These are phyloP conservation scores for Neoascochyta sp. DNA, from an alignment of 2,329 filamentous ascomycete genomes.

Conservation along the genomic window DNA sequence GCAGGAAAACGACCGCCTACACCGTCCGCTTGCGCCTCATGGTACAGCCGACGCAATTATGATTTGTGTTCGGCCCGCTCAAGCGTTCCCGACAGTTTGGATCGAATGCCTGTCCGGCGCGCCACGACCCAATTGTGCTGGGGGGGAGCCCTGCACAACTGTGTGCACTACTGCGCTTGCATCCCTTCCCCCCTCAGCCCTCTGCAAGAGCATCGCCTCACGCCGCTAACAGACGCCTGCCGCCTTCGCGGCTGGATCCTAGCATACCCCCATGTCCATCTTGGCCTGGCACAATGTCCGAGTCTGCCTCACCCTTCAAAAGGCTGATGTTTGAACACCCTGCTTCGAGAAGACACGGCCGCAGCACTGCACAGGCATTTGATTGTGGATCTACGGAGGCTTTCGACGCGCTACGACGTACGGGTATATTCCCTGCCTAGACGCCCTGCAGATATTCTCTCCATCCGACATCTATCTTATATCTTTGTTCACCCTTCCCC, in stretches of 20 bases:
- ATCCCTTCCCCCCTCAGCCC: constrained; percentile 19
- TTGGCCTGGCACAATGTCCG: constrained; percentile 31
- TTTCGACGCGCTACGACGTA: constrained; percentile 17
- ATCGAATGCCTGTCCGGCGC: constrained; percentile 17
- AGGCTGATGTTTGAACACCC: constrained; percentile 27
- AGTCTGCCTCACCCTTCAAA: constrained; percentile 38
- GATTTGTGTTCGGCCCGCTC: constrained; percentile 35
- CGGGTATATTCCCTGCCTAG: constrained; percentile 31
- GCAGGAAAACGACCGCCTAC: constrained; percentile 15
- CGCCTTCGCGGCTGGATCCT: constrained; percentile 30
- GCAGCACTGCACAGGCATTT: constrained; percentile 27
- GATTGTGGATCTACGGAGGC: constrained; percentile 19
- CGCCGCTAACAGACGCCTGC: constrained; percentile 37
- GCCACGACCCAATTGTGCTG: constrained; percentile 16
- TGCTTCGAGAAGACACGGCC: constrained; percentile 32
- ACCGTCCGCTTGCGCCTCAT: constrained; percentile 27
- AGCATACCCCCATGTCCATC: constrained; percentile 17
- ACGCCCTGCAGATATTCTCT: constrained; percentile 21
- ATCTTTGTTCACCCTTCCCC: constrained; percentile 5
- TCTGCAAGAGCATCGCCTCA: constrained; percentile 28
- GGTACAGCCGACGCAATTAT: constrained; percentile 24
- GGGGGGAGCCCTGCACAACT: constrained; percentile 13
- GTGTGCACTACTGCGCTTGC: constrained; percentile 13
- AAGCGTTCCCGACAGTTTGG: constrained; percentile 32
- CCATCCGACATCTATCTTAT: constrained; percentile 11